Percentiles rank a stretch among this genome's conserved stretches.
Evolutionary conservation across 1,284 basidiomycete species (phyloP).

Genomic region (Cronartium quercuum): DNA sequence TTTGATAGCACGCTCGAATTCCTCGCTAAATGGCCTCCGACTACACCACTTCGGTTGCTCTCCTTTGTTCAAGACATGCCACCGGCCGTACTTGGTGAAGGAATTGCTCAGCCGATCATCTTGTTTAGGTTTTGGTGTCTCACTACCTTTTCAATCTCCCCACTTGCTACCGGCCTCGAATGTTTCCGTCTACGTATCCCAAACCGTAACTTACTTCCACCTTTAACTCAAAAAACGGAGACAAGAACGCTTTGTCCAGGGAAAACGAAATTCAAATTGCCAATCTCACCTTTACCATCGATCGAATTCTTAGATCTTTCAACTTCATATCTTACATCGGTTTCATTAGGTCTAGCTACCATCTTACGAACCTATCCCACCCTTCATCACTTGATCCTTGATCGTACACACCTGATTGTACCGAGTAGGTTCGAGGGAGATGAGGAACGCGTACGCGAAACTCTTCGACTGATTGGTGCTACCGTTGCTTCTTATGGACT

Average conservation of each 20-base stretch:
- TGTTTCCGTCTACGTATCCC: constrained; percentile 14
- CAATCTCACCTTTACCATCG: constrained; percentile 5
- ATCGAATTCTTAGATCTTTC: constrained; percentile 26
- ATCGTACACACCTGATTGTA: constrained; percentile 12
- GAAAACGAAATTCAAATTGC: constrained; percentile 2
- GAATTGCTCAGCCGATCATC: constrained; percentile 36
- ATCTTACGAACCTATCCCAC: background rate
- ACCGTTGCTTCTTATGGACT: constrained; percentile 8
- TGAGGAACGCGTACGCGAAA: constrained; percentile 20
- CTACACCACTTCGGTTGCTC: background rate
- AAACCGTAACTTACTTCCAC: background rate
- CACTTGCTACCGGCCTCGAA: background rate
- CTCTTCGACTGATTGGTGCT: background rate
- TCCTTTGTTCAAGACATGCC: constrained; percentile 35
- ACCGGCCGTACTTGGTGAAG: background rate
- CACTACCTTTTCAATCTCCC: background rate
- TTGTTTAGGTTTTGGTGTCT: constrained; percentile 21
- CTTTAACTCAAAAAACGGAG: background rate
- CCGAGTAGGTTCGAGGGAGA: constrained; percentile 19
- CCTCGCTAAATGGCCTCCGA: constrained; percentile 2
- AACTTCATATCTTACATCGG: background rate
- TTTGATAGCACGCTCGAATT: constrained; percentile 21
- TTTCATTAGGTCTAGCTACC: background rate
- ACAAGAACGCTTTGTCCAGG: background rate
- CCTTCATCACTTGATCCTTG: constrained; percentile 11